phyloP scores from a whole-genome alignment of 257 asterid genomes.

The Voacanga thouarsii region DNA sequence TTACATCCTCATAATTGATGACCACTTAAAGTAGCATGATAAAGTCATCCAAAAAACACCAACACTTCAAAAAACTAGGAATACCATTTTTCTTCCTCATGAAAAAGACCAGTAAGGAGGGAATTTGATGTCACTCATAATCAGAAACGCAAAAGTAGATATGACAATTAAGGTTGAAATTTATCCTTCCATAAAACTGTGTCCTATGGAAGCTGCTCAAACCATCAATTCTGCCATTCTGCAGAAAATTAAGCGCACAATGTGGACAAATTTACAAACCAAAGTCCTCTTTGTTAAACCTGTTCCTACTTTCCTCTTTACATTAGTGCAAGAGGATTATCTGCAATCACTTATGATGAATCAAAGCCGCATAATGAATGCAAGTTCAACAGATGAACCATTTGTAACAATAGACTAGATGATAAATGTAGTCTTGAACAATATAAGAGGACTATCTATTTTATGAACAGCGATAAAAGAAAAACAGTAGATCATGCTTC shows the following conservation, averaged over 20 bases:
- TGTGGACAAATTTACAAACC: not conserved
- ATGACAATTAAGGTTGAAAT: not conserved
- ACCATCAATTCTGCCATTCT: not conserved
- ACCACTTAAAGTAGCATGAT: not conserved
- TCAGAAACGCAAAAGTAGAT: not conserved
- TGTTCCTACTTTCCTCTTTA: not conserved
- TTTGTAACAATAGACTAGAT: not conserved
- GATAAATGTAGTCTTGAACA: not conserved
- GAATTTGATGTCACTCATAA: not conserved
- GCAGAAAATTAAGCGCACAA: not conserved
- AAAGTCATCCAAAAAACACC: conserved; percentile 1
- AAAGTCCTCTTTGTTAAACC: not conserved
- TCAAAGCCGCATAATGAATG: not conserved
- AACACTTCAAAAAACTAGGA: not conserved
- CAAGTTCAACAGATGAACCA: not conserved
- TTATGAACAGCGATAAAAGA: not conserved
- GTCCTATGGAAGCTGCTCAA: not conserved
- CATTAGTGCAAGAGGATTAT: not conserved
- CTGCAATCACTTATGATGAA: not conserved
- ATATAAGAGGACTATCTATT: not conserved
- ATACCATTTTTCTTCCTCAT: not conserved
- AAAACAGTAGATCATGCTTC: not conserved
- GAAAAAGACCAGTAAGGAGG: not conserved
- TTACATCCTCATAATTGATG: not conserved
- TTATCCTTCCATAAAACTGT: not conserved